Base-by-base conservation (phyloP, 495 filamentous ascomycete species). In the Penicillium verhagenii region DNA sequence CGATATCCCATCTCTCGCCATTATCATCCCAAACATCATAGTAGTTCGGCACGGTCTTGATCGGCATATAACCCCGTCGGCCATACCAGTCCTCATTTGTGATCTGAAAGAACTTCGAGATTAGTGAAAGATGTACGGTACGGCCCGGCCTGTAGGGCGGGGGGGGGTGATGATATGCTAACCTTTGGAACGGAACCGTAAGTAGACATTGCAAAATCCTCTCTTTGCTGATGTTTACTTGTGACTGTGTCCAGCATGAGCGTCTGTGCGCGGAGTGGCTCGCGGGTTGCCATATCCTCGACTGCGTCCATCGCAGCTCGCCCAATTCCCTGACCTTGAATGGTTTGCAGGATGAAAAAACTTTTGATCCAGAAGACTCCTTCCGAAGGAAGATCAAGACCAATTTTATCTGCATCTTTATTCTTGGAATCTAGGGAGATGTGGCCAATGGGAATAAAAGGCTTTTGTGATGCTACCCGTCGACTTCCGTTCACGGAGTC, bases 271-370 rank as follows among this genome's bases (percentile, higher is more conserved):
- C 24, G n/a, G 0, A 68, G 47, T 38, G 68, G 68, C 26, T 67
- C 64, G 45, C 54, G 46, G 9, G 40, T 38, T 1, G 68, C 66
- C 54, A 71, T 68, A 0, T 39, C 35, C 25, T 71, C 66, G 2
- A 69, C 55, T 24, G 55, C 53, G 38, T 68, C 57, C 64, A 71
- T 66, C 21, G 66, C 66, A 8, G 61, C 59, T 23, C 66, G 56
- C 1, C 68, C 68, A 19, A 66, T 47, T 1, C 68, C 68, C 18
- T 58, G 39, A 19, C 64, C 57, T 35, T 67, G 68, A 18, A 61
- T 37, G 9, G 52, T 37, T 3, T 50, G 59, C 2, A 42, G 20
- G 0, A 71, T 50, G 20, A 61, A 71, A 23, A 71, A 69, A 13
- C 59, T 56, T 25, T 67, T 69, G 8, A 71, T 58, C 60, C 66